Evolutionary conservation across 2,329 filamentous ascomycete species (phyloP).

Genomic region (Venturia effusa): DNA sequence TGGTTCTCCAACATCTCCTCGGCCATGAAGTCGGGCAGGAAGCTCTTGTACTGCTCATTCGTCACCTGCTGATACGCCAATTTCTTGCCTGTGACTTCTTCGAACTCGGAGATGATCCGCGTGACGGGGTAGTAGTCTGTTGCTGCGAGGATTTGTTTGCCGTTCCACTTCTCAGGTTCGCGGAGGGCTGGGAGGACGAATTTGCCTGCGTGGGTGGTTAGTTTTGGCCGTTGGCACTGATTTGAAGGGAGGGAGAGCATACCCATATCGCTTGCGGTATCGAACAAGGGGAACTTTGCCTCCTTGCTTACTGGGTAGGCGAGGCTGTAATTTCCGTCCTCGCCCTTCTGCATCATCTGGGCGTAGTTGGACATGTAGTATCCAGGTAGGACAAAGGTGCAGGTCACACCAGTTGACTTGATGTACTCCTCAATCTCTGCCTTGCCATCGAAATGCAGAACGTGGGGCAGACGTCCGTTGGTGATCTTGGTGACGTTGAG

Average conservation of each 20-base stretch:
- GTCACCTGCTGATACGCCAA: constrained; percentile 18
- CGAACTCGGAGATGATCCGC: constrained; percentile 31
- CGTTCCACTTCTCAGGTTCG: constrained; percentile 32
- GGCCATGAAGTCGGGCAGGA: constrained; percentile 16
- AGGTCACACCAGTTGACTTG: constrained; percentile 35
- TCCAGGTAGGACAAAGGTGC: constrained; percentile 43
- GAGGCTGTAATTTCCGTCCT: constrained; percentile 21
- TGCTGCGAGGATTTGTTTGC: constrained; percentile 35
- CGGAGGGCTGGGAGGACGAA: constrained; percentile 31
- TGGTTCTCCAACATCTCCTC: constrained; percentile 21
- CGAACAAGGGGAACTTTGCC: constrained; percentile 32
- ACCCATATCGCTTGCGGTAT: constrained; percentile 23
- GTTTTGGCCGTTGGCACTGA: too few relatives aligned
- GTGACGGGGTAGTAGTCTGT: constrained; percentile 28
- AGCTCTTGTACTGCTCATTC: constrained; percentile 20
- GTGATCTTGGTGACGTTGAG: constrained; percentile 16
- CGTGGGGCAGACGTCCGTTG: constrained; percentile 19
- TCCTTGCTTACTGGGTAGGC: constrained; percentile 13
- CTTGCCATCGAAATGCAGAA: constrained; percentile 47
- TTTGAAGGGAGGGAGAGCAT: too few relatives aligned
- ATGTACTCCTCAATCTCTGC: constrained; percentile 46
- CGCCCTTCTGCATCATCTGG: neutral
- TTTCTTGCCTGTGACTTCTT: constrained; percentile 29
- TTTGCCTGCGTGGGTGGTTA: constrained; percentile 29
- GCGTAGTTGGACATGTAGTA: constrained; percentile 36